Conservation (phyloP, 106 monocot genomes). For the Narthecium ossifragum region DNA sequence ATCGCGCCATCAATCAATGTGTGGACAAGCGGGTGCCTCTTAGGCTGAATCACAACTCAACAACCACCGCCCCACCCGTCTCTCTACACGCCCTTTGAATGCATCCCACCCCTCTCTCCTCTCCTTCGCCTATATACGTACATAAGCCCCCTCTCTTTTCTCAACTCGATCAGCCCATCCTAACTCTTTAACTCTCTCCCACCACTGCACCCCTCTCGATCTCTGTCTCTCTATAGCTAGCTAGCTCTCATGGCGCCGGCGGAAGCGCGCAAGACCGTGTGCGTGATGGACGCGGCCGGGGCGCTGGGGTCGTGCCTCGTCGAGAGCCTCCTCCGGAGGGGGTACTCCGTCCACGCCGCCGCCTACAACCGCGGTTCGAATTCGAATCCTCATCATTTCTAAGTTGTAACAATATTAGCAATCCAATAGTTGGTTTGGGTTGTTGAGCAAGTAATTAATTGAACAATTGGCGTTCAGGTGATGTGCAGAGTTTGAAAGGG, state of each 20-base stretch:
- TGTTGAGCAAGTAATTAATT: too few species aligned
- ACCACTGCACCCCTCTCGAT: slow-evolving; percentile 1
- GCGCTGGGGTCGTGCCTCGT: slow-evolving; percentile 54
- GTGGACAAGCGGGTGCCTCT: slow-evolving; percentile 6
- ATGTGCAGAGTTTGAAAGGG: slow-evolving; percentile 13
- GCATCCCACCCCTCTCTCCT: slow-evolving; percentile 6
- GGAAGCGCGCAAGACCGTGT: slow-evolving; percentile 37
- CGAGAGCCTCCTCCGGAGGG: slow-evolving; percentile 52
- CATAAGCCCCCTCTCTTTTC: not conserved
- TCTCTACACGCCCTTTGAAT: slow-evolving; percentile 31
- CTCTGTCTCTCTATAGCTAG: slow-evolving; percentile 4
- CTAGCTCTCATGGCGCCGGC: slow-evolving; percentile 12
- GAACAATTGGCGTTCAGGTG: not conserved
- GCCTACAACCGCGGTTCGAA: slow-evolving; percentile 10
- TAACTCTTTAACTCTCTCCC: slow-evolving; percentile 4
- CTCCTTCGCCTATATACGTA: not conserved
- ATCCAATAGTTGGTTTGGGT: too few species aligned
- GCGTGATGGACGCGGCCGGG: slow-evolving; percentile 78
- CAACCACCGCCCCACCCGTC: slow-evolving; percentile 32
- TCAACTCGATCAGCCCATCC: not conserved
- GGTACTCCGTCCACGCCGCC: slow-evolving; percentile 84
- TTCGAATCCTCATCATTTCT: not conserved
- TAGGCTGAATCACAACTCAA: slow-evolving; percentile 29
- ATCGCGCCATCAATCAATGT: not conserved
- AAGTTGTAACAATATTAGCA: too few species aligned